phyloP scores from a whole-genome alignment of 2,329 filamentous ascomycete genomes.

The Beauveria pseudobassiana region DNA sequence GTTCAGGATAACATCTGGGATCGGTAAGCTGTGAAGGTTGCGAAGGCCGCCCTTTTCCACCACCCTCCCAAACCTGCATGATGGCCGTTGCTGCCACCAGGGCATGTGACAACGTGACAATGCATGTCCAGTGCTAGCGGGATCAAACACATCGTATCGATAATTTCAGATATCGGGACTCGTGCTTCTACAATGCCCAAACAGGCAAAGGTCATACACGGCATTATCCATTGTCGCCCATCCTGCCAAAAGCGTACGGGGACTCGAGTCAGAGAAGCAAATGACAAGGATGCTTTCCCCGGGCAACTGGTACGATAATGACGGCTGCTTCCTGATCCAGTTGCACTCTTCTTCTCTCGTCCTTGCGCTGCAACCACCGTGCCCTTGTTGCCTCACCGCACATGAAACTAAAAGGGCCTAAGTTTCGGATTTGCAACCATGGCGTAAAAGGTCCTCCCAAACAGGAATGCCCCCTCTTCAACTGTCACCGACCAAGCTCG shows the following conservation, averaged over 20 bases:
- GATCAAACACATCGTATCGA: not conserved
- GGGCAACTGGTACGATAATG: not conserved
- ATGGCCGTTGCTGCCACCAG: not conserved
- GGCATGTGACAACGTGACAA: not conserved
- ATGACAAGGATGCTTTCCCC: not conserved
- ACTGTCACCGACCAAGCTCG: not conserved
- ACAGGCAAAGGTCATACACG: not conserved
- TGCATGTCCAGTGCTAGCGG: not conserved
- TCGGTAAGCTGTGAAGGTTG: not conserved
- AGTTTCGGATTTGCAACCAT: not conserved
- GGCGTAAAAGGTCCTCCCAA: not conserved
- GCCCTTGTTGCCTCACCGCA: not conserved
- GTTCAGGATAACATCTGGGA: not conserved
- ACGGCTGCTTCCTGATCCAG: not conserved
- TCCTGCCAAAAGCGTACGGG: not conserved
- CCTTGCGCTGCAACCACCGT: not conserved
- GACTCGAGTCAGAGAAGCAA: not conserved
- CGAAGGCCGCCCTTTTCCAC: not conserved
- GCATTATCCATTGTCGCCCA: not conserved
- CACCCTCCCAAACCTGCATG: not conserved
- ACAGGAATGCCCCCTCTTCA: not conserved
- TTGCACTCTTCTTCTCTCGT: not conserved
- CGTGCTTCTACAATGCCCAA: not conserved
- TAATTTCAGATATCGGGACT: not conserved
- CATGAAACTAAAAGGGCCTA: not conserved